Evolutionary conservation across 2,329 filamentous ascomycete species (phyloP), one percentile per base, ranked within the genome.

Genomic region (Tolypocladium album): DNA sequence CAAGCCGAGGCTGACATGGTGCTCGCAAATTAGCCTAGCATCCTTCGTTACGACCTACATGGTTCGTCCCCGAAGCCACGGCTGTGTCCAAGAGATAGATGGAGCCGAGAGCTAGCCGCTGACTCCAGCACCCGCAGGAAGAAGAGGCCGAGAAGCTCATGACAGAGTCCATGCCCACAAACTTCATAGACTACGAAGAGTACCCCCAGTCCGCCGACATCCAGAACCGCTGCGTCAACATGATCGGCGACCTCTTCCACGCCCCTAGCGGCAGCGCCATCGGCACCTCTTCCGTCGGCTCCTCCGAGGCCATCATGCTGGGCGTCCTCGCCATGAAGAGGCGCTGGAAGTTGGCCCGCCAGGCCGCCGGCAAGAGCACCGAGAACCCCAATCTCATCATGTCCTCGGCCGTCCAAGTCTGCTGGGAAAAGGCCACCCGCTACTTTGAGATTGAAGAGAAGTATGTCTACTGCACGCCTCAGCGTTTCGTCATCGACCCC

Each of bases 21-120:
- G 4, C 17, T 12, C 50, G 50, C 7, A 17, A 11, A 47, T 20
- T 59, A 94, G 90, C 74, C 76, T 97, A 68, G 92, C 93, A 38
- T 92, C 88, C 43, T 97, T 97, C 70, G 92, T 96, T 65, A 96
- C 92, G 1, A 97, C 93, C 0, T 97, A 95, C 79, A 97, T 96
- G 92, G 88, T 90, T 59, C 52, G 61, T 59, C 36, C 17, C 34
- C 39, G 36, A 24, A 24, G 9, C 15, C 45, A 12, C 13, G 27
- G 43, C 43, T 47, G 22, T 11, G n/a, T 24, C 22, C 3, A 11
- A 12, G 43, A 45, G 42, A 6, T 45, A 45, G 42, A n/a, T 45
- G n/a, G n/a, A 11, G 6, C 22, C 22, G 22, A 47, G 6, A 47
- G 1, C 22, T 12, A 3, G 22, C 45, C 13, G 4, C 27, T 53